Conservation (phyloP, 164 flowering plant species). For the Cinnamomum micranthum region DNA sequence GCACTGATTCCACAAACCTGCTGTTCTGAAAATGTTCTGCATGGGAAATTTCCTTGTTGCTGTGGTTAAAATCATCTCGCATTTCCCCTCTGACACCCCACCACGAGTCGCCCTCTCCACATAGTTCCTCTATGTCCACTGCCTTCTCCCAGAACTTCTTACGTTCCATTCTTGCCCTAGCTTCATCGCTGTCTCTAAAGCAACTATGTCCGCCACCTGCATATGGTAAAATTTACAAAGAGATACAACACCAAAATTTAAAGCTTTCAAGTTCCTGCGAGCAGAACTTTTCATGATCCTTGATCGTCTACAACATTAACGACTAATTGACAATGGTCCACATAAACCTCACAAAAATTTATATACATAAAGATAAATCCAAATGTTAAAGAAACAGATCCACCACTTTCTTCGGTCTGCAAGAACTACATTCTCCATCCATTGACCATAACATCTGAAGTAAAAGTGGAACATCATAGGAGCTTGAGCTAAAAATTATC, state of each 20-base stretch:
- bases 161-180: slow-evolving; percentile 65
- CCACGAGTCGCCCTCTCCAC: slow-evolving; percentile 86
- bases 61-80: slow-evolving; percentile 88
- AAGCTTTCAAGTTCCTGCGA: too few relatives aligned
- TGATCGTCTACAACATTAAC: too few relatives aligned
- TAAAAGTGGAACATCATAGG: too few relatives aligned
- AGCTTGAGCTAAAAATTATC: too few relatives aligned
- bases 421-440: too few relatives aligned
- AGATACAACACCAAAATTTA: background rate
- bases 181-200: slow-evolving; percentile 89
- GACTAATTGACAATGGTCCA: too few relatives aligned
- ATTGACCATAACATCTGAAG: too few relatives aligned
- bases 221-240: background rate
- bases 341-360: too few relatives aligned
- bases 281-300: too few relatives aligned
- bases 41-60: slow-evolving; percentile 60
- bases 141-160: slow-evolving; percentile 95
- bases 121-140: slow-evolving; percentile 70
- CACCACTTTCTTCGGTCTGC: too few relatives aligned
- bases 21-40: slow-evolving; percentile 76
- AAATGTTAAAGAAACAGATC: too few relatives aligned
- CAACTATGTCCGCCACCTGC: slow-evolving; percentile 99
- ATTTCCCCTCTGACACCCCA: slow-evolving; percentile 96
- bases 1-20: slow-evolving; percentile 82
- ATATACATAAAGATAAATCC: too few relatives aligned